A percentile compares a stretch with the other conserved stretches of the same genome.
phyloP scores from a whole-genome alignment of 164 flowering plant species.

The Chloranthus sessilifolius region DNA sequence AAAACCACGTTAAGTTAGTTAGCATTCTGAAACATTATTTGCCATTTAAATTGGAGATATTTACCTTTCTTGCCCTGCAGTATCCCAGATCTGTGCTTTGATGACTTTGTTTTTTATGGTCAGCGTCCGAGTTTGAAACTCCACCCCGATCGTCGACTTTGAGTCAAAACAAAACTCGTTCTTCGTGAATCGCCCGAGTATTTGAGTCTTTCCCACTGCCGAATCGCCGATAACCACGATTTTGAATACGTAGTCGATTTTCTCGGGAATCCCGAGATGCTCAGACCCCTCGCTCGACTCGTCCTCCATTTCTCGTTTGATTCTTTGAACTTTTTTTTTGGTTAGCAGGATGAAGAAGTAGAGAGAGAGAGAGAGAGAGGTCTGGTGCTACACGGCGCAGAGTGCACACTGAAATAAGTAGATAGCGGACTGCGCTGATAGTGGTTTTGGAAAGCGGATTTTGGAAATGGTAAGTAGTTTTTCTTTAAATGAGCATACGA shows the following conservation, averaged over 20 bases:
- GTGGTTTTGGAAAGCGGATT: too few relatives aligned
- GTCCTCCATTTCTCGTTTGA: not conserved
- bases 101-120: slow-evolving; percentile 49
- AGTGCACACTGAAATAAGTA: too few relatives aligned
- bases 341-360: too few relatives aligned
- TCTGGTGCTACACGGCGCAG: too few relatives aligned
- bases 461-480: too few relatives aligned
- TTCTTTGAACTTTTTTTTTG: too few relatives aligned
- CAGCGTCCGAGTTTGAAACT: slow-evolving; percentile 68
- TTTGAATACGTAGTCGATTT: slow-evolving; percentile 63
- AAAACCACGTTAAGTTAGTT: too few relatives aligned
- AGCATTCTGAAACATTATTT: too few relatives aligned
- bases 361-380: too few relatives aligned
- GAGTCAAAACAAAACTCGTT: slow-evolving; percentile 68
- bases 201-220: slow-evolving; percentile 71
- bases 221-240: slow-evolving; percentile 81
- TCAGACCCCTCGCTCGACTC: not conserved
- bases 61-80: slow-evolving; percentile 81
- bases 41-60: too few relatives aligned
- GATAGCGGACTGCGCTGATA: too few relatives aligned
- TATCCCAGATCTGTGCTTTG: slow-evolving; percentile 91
- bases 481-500: too few relatives aligned
- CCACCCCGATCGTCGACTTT: slow-evolving; percentile 79
- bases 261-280: slow-evolving; percentile 3
- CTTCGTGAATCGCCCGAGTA: slow-evolving; percentile 52